Conservation (phyloP, 2,329 filamentous ascomycete genomes). For the Penicillium sp. region DNA sequence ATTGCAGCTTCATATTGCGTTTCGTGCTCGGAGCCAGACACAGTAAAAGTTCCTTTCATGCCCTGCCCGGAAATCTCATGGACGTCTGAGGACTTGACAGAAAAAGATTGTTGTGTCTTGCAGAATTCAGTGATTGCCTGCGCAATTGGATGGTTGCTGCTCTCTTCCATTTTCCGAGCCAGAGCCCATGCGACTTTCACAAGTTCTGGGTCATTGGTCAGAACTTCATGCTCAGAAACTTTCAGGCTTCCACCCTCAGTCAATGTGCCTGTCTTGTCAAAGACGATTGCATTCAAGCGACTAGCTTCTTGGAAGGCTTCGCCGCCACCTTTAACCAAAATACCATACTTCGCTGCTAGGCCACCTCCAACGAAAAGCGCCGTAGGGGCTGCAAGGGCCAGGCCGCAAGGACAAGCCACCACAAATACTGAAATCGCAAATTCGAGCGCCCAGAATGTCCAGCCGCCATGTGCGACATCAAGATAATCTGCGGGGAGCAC, state of each 20-base stretch:
- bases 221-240: slow-evolving; percentile 53
- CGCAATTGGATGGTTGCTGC: slow-evolving; percentile 61
- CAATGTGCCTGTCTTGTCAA: slow-evolving; percentile 85
- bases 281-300: slow-evolving; percentile 73
- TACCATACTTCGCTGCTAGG: slow-evolving; percentile 74
- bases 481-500: slow-evolving; percentile 52
- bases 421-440: slow-evolving; percentile 83
- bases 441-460: slow-evolving; percentile 58
- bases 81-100: slow-evolving; percentile 40
- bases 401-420: slow-evolving; percentile 79
- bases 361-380: slow-evolving; percentile 83
- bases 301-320: slow-evolving; percentile 85
- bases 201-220: slow-evolving; percentile 36
- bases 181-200: slow-evolving; percentile 47
- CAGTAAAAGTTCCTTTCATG: slow-evolving; percentile 53
- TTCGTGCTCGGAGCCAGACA: slow-evolving; percentile 26
- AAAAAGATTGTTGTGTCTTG: slow-evolving; percentile 25
- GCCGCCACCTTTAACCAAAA: slow-evolving; percentile 79
- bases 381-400: slow-evolving; percentile 81
- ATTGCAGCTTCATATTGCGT: slow-evolving; percentile 51
- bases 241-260: slow-evolving; percentile 64
- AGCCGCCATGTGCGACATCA: slow-evolving; percentile 47
- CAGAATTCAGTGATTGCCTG: slow-evolving; percentile 56
- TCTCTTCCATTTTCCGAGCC: slow-evolving; percentile 55
- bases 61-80: slow-evolving; percentile 60